Evolutionary conservation across 1,284 basidiomycete genomes (phyloP), one percentile per base, ranked within the genome.

Genomic region (Ceratobasidium sp.): DNA sequence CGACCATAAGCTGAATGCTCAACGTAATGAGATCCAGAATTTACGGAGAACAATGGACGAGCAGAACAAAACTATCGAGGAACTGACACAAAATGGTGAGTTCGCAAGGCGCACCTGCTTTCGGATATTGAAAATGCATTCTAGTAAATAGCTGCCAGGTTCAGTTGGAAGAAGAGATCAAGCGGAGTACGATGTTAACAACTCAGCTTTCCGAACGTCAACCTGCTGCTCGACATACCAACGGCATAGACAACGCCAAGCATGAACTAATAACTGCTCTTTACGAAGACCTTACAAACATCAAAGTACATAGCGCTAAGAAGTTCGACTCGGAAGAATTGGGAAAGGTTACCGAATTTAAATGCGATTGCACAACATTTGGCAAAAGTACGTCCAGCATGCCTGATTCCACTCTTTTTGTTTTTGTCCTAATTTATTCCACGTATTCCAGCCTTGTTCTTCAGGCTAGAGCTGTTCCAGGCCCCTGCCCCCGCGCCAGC

Each of bases 151-250:
- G 48, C 83, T 19, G 48, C 1, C 58, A 73, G 24, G 31, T 62
- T 16, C 89, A 92, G 75, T 83, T 90, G 22, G 84, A 88, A 46
- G 84, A 85, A 14, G 90, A 92, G 79, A 87, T 91, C 56, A 86
- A 90, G 46, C 71, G 74, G 22, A 64, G 72, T 22, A 39, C 72
- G 84, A 87, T 66, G 84, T 85, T 54, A 87, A 87, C 74, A 77
- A 80, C 0, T 79, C 90, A n/a, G 81, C 82, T 14, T 77, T 82
- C 31, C 85, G 86, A 76, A 80, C 83, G 27, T 8, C 24, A 79
- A 79, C 39, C 69, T 29, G 22, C 43, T 6, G n/a, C 43, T 27
- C 34, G 41, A 46, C 81, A 79, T 76, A 78, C 81, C 54, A 39
- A 56, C 74, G 77, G 73, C 77, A 75, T 83, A 7, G 80, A 83